Percentiles rank a stretch among this genome's conserved stretches.
phyloP scores from a whole-genome alignment of 768 basidiomycete genomes.

The Tephrocybe sp. region DNA sequence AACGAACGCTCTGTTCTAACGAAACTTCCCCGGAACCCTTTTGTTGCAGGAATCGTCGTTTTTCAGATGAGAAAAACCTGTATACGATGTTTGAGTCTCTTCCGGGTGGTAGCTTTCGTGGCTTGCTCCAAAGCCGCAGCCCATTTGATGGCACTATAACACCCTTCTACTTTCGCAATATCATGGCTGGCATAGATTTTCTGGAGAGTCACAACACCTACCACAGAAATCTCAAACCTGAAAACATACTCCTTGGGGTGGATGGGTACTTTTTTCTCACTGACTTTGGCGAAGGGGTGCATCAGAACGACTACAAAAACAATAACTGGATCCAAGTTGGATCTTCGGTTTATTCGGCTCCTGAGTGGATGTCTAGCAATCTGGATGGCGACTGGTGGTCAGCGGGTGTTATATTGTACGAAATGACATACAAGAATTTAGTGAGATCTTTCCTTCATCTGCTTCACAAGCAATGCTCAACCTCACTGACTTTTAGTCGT shows the following conservation, averaged over 20 bases:
- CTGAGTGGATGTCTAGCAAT: constrained; percentile 34
- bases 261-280: constrained; percentile 54
- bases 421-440: constrained; percentile 43
- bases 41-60: constrained; percentile 45
- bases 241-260: constrained; percentile 51
- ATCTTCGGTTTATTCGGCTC: constrained; percentile 47
- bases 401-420: constrained; percentile 46
- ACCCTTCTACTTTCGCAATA: constrained; percentile 55
- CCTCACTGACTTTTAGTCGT: constrained; percentile 12
- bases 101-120: constrained; percentile 40
- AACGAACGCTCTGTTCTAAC: constrained; percentile 40
- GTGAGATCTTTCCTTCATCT: constrained; percentile 23
- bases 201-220: constrained; percentile 41
- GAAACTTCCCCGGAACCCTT: constrained; percentile 51
- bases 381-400: constrained; percentile 51
- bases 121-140: constrained; percentile 28
- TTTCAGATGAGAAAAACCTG: constrained; percentile 43
- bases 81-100: constrained; percentile 53
- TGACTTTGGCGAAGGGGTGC: constrained; percentile 46
- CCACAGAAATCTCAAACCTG: constrained; percentile 58
- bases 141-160: constrained; percentile 29
- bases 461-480: background rate
- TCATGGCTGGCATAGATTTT: constrained; percentile 46
- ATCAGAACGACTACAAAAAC: constrained; percentile 18
- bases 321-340: constrained; percentile 35